Percentiles rank a stretch among this genome's conserved stretches.
Evolutionary conservation across 345 rosid genomes (phyloP).

Genomic region (Populus deltoides): DNA sequence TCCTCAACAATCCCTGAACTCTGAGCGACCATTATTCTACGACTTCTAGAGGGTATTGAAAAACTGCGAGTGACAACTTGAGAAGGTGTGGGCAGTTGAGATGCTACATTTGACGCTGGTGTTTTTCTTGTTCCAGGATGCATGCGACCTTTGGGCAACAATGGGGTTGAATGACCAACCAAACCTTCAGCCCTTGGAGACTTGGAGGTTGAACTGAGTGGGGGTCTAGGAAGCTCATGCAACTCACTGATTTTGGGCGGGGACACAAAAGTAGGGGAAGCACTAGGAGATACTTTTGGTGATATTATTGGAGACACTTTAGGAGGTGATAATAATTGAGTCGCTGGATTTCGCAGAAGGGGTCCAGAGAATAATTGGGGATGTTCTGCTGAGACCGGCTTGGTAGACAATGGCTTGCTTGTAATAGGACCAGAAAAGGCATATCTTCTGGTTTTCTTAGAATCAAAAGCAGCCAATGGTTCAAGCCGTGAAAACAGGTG

Average conservation of each 20-base stretch:
- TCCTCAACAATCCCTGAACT: conserved; percentile 40
- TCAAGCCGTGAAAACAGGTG: conserved; percentile 15
- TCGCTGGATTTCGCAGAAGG: conserved; percentile 33
- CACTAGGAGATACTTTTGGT: conserved; percentile 19
- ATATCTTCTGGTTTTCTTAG: conserved; percentile 18
- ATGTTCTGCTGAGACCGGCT: conserved; percentile 11
- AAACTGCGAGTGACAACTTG: conserved; percentile 29
- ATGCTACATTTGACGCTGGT: conserved; percentile 3
- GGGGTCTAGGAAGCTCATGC: conserved; percentile 38
- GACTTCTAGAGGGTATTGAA: conserved; percentile 29
- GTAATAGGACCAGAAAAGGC: conserved; percentile 33
- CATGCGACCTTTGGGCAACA: conserved; percentile 10
- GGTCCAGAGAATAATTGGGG: conserved; percentile 68
- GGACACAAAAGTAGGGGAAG: conserved; percentile 28
- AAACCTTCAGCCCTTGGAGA: conserved; percentile 13
- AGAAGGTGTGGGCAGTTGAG: conserved; percentile 31
- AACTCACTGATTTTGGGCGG: conserved; percentile 33
- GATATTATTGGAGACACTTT: conserved; percentile 32
- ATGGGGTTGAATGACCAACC: conserved; percentile 33
- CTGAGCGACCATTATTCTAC: conserved; percentile 26
- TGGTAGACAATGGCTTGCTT: conserved; percentile 17
- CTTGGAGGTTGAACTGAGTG: conserved; percentile 16
- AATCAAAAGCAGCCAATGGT: conserved; percentile 14
- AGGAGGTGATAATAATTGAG: conserved; percentile 23
- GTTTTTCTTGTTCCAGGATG: conserved; percentile 11